Evolutionary conservation across 306 rosid genomes (phyloP), one percentile per base, ranked within the genome.

Genomic region (Psophocarpus tetragonolobus): DNA sequence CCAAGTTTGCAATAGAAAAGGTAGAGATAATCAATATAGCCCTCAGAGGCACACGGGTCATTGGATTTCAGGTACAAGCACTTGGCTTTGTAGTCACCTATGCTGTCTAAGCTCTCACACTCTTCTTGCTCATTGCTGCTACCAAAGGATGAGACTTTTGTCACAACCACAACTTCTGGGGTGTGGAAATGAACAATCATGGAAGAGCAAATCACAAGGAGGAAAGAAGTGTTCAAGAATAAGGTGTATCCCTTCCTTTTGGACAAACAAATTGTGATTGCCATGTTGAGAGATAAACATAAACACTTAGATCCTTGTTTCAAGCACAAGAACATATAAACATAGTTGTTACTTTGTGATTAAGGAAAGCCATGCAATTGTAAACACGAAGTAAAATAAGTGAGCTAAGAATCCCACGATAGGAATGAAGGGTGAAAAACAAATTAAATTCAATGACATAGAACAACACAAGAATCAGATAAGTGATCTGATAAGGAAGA

Each of bases 141-240:
- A 35, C 5, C 48, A 24, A 41, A 62, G 65, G 61, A 10, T 3
- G 21, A 64, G 30, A 23, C 30, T 21, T 33, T 63, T 45, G n/a
- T 44, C n/a, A 71, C 39, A 76, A 64, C 47, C 8, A 70, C 51
- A 61, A 33, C 64, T 77, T 87, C 68, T 33, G 84, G 68, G 48
- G 88, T 33, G 60, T 76, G 39, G 30, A 74, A 61, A 73, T 76
- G 73, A 41, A 68, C 10, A 13, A 86, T 17, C 66, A 84, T 47
- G 75, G 78, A 66, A 57, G 76, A 65, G 68, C 33, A 84, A 2
- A 35, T 71, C 38, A 85, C 66, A 0, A 88, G 9, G 27, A 90
- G 80, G 65, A 81, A 81, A 5, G 85, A 84, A 57, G 72, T 35
- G 78, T 90, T 88, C 80, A 88, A 60, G 78, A 90, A 84, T 66